Evolutionary conservation across 306 rosid species (phyloP), one percentile per base, ranked within the genome.

Genomic region (Dalbergia oliveri): DNA sequence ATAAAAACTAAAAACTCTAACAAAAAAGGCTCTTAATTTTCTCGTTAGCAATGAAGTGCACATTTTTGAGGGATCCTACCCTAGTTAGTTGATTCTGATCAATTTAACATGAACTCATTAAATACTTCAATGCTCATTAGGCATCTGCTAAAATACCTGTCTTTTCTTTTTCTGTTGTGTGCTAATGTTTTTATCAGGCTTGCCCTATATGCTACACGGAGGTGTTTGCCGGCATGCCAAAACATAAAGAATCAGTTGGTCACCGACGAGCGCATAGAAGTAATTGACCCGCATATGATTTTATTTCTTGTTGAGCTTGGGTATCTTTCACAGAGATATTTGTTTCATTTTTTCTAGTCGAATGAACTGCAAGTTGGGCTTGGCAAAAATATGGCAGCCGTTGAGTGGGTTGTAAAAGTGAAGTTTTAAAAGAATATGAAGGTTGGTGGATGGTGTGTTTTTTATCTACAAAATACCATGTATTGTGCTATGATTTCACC

Each of bases 181-280:
- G 43, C 11, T 45, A 6, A 37, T 59, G 2, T 58, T 56, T 66
- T 53, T 73, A 7, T 57, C 91, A 94, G 99, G 99, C 99, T 63
- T 94, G 99, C 83, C 99, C 99, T 70, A 86, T 94, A 74, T 94
- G 99, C 85, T 91, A 90, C 92, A 91, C 88, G 5, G 97, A 94
- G 83, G 99, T 94, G 65, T 94, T 89, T 66, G 90, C 89, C 61
- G 92, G 87, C 64, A 81, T 65, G 61, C 84, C 93, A 5, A 89
- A 83, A 81, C 85, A 68, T 66, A 85, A 87, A 82, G 9, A 43
- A 43, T 43, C 11, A 43, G 11, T 43, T 84, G 71, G 54, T 78
- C 63, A 44, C 44, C 6, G 34, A 33, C 12, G 39, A 56, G 50
- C 41, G 23, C 51, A 68, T 72, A 66, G 70, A 79, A 74, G 73